Percentiles rank a stretch among this genome's conserved stretches.
Conservation (phyloP, 495 filamentous ascomycete species). For the Talaromyces trachyspermus region DNA sequence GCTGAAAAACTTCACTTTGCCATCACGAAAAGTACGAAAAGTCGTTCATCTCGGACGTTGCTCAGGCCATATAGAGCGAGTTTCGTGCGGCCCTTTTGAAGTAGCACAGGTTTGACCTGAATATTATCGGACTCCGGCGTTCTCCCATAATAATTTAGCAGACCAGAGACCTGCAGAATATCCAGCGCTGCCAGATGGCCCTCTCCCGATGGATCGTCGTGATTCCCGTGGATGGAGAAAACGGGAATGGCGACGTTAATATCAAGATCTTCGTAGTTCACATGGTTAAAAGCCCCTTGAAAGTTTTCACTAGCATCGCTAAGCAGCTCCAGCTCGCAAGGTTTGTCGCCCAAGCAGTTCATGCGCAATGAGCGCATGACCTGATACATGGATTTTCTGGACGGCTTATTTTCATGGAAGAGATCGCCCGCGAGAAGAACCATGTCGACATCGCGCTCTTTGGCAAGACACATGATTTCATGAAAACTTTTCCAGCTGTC, state of each 20-base stretch:
- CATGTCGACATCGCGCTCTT: conserved; percentile 89
- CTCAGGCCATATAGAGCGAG: conserved; percentile 87
- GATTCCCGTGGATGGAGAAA: conserved; percentile 97
- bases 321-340: conserved; percentile 90
- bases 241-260: conserved; percentile 97
- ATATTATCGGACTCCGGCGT: conserved; percentile 90
- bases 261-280: conserved; percentile 96
- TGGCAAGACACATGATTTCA: conserved; percentile 88
- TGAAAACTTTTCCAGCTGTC: conserved; percentile 97
- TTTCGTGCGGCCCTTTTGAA: conserved; percentile 93
- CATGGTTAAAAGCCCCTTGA: conserved; percentile 75
- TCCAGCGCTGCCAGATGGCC: conserved; percentile 86
- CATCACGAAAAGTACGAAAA: conserved; percentile 91
- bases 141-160: conserved; percentile 94
- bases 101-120: conserved; percentile 76
- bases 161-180: conserved; percentile 79
- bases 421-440: conserved; percentile 88
- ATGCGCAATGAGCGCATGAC: conserved; percentile 89
- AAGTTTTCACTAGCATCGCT: conserved; percentile 89
- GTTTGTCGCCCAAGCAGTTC: conserved; percentile 91
- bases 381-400: conserved; percentile 92
- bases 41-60: conserved; percentile 91
- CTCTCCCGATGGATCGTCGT: conserved; percentile 94
- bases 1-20: conserved; percentile 90
- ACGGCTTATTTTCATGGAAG: conserved; percentile 98